Conservation (phyloP, 2,329 filamentous ascomycete species). For the Botrytis hyacinthi region DNA sequence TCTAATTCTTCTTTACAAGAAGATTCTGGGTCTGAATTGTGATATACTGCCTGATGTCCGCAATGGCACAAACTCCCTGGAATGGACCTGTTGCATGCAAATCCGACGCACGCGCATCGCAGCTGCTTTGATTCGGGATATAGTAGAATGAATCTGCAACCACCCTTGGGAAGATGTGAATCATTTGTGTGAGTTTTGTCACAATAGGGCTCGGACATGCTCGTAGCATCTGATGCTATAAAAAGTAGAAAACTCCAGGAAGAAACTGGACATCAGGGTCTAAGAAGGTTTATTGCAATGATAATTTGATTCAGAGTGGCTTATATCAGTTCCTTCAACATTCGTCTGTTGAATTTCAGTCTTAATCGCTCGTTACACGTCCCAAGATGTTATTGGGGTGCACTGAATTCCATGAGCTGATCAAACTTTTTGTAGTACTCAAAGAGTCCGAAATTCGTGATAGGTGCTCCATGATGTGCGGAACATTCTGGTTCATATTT, state of each 20-base stretch:
- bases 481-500: constrained; percentile 4
- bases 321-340: background rate
- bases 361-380: background rate
- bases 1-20: constrained; percentile 49
- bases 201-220: constrained; percentile 36
- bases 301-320: background rate
- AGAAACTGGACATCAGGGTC: constrained; percentile 20
- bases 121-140: constrained; percentile 56
- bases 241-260: constrained; percentile 31
- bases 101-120: constrained; percentile 58
- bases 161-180: constrained; percentile 53
- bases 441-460: constrained; percentile 1
- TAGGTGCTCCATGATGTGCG: background rate
- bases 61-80: constrained; percentile 57
- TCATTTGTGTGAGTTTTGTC: constrained; percentile 39
- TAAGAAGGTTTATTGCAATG: background rate
- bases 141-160: constrained; percentile 59
- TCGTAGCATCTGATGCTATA: constrained; percentile 31
- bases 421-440: background rate
- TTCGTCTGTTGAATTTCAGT: background rate
- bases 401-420: background rate
- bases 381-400: background rate
- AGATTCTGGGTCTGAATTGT: constrained; percentile 48
- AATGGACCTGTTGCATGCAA: constrained; percentile 52
- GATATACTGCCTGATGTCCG: constrained; percentile 60